These are phyloP conservation scores for Warburgia ugandensis DNA, from an alignment of 164 flowering plant species.

Conservation along the genomic window DNA sequence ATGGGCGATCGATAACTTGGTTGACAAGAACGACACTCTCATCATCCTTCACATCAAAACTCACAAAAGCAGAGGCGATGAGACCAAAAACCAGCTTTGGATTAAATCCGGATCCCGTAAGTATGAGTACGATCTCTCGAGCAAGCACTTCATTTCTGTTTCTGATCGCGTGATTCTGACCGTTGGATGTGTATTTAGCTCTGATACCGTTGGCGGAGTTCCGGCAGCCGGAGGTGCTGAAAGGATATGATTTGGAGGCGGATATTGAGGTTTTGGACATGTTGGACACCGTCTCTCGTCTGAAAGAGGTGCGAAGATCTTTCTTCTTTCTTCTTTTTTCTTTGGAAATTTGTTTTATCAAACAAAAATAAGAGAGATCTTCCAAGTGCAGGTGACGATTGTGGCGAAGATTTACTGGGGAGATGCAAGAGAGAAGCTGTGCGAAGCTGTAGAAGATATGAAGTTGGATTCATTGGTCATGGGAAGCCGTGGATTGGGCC, in stretches of 20 bases:
- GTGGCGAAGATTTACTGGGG: slow-evolving; percentile 84
- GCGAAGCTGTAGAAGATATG: slow-evolving; percentile 40
- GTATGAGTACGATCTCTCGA: not conserved
- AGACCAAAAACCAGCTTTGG: slow-evolving; percentile 47
- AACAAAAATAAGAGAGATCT: not conserved
- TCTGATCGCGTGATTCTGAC: not conserved
- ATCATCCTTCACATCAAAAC: slow-evolving; percentile 39
- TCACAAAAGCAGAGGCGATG: slow-evolving; percentile 19
- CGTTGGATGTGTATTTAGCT: slow-evolving; percentile 28
- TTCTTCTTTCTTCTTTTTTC: not conserved
- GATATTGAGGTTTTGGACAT: slow-evolving; percentile 58
- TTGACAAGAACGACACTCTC: slow-evolving; percentile 47
- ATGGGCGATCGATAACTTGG: slow-evolving; percentile 56
- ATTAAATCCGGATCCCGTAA: slow-evolving; percentile 64
- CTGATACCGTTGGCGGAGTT: slow-evolving; percentile 71
- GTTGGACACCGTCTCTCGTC: slow-evolving; percentile 50
- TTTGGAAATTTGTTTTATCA: not conserved
- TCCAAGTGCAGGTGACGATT: slow-evolving; percentile 38
- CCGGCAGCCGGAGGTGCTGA: slow-evolving; percentile 45
- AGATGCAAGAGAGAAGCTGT: slow-evolving; percentile 71
- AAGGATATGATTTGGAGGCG: slow-evolving; percentile 37
- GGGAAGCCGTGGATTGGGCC: slow-evolving; percentile 80
- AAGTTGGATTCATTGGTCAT: slow-evolving; percentile 58
- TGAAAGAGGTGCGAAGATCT: slow-evolving; percentile 39
- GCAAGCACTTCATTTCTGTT: not conserved